Conservation (phyloP, 2,329 filamentous ascomycete species). For the Fusarium udum region DNA sequence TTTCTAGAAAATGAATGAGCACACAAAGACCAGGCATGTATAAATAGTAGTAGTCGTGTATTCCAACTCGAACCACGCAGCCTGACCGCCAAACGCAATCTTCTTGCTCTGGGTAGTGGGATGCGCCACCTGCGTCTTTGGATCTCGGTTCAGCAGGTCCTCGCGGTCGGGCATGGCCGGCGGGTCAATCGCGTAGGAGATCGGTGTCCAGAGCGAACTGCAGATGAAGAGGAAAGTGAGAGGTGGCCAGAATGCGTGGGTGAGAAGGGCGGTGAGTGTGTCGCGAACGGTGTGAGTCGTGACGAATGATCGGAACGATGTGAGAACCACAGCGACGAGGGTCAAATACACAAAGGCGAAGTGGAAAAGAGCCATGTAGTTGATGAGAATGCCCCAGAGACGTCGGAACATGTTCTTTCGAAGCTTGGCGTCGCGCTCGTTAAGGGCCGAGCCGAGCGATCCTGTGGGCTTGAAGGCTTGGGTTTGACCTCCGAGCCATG, state of each 20-base stretch:
- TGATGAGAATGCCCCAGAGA: slow-evolving; percentile 63
- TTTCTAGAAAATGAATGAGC: slow-evolving; percentile 47
- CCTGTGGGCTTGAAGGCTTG: slow-evolving; percentile 70
- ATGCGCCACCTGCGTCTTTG: slow-evolving; percentile 63
- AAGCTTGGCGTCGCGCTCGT: slow-evolving; percentile 64
- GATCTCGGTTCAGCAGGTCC: slow-evolving; percentile 64
- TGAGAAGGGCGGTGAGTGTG: slow-evolving; percentile 62
- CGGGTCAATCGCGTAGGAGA: slow-evolving; percentile 69
- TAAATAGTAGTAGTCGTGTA: slow-evolving; percentile 61
- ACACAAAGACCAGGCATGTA: slow-evolving; percentile 60
- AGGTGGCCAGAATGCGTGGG: slow-evolving; percentile 70
- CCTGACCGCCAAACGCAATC: slow-evolving; percentile 63
- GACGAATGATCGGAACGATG: slow-evolving; percentile 61
- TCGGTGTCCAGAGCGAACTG: slow-evolving; percentile 66
- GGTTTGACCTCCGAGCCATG: slow-evolving; percentile 66
- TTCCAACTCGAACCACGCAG: slow-evolving; percentile 66
- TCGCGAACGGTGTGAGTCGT: slow-evolving; percentile 50
- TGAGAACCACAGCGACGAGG: slow-evolving; percentile 59
- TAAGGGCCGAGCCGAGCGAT: slow-evolving; percentile 63
- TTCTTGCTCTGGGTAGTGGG: slow-evolving; percentile 62
- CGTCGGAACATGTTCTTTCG: slow-evolving; percentile 64
- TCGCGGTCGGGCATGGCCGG: slow-evolving; percentile 67
- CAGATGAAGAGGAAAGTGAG: slow-evolving; percentile 65
- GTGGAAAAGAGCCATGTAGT: slow-evolving; percentile 66
- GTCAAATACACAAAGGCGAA: slow-evolving; percentile 63